Evolutionary conservation across 2,329 filamentous ascomycete genomes (phyloP), one percentile per base, ranked within the genome.

Genomic region (Fusarium xyrophilum): DNA sequence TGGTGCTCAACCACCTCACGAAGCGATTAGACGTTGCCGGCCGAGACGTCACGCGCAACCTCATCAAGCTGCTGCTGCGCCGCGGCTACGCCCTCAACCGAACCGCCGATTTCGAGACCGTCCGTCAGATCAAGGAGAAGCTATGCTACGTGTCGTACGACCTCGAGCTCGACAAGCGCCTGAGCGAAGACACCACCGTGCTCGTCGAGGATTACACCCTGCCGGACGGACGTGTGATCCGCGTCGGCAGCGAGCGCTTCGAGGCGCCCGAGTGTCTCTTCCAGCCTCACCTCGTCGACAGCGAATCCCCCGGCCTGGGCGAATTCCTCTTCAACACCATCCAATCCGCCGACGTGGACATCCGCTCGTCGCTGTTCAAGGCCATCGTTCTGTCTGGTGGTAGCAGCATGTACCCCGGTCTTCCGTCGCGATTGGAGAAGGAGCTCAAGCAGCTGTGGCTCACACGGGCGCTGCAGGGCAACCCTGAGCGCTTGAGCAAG

Each of bases 241-340:
- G 94, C 48, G 94, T 99, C 11, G 96, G 96, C 53, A 97, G 93
- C 81, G 96, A 99, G 82, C 91, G 96, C 42, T 99, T 99, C 80
- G 96, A 99, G 82, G 96, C 96, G 3, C 94, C 96, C 61, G 96
- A 99, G 80, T 99, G 96, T 80, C 86, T 99, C 54, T 99, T 99
- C 89, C 96, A 99, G 82, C 96, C 96, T 43, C 96, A 99, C 79
- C 86, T 99, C 40, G 95, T 99, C 48, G 96, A 99, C 78, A 96
- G 96, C 75, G 96, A 99, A 77, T 95, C 98, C 77, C 94, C 94
- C 3, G 96, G 96, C 64, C 96, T 99, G 66, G 95, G 93, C 74
- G 96, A 99, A 78, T 94, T 98, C 80, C 85, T 99, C 39, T 99
- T 99, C 88, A 97, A 99, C 84, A 99, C 95, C 23, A 99, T 99